phyloP scores from a whole-genome alignment of 257 asterid species.

The Solanum appendiculatum region DNA sequence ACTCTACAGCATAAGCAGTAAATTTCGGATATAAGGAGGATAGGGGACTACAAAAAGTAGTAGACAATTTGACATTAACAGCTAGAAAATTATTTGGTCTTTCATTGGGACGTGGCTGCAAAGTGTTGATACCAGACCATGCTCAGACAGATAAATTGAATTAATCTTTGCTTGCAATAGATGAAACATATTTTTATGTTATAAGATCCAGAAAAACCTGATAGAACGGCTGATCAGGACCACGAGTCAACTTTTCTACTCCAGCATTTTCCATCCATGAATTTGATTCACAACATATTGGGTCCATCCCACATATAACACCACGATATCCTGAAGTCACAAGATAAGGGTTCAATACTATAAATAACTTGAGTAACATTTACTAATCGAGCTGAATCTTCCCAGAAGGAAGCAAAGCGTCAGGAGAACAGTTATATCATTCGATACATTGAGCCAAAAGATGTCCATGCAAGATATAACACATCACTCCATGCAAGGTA shows the following conservation, averaged over 20 bases:
- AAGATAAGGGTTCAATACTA: slow-evolving; percentile 3
- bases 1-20: neutral
- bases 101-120: neutral
- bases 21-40: neutral
- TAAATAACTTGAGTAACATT: neutral
- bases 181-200: neutral
- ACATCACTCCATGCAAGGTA: neutral
- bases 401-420: neutral
- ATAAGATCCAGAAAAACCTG: slow-evolving; percentile 43
- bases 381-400: neutral
- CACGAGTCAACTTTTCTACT: slow-evolving; percentile 59
- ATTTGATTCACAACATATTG: slow-evolving; percentile 86
- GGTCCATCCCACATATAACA: slow-evolving; percentile 97
- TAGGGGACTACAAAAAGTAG: neutral
- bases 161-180: neutral
- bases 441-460: neutral
- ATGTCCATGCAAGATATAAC: neutral
- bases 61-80: neutral
- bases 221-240: slow-evolving; percentile 92
- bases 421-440: neutral
- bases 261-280: slow-evolving; percentile 90
- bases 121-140: neutral
- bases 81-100: neutral
- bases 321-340: slow-evolving; percentile 65
- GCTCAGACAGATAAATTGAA: neutral